phyloP scores from a whole-genome alignment of 768 basidiomycete species.

The Suillus clintonianus region DNA sequence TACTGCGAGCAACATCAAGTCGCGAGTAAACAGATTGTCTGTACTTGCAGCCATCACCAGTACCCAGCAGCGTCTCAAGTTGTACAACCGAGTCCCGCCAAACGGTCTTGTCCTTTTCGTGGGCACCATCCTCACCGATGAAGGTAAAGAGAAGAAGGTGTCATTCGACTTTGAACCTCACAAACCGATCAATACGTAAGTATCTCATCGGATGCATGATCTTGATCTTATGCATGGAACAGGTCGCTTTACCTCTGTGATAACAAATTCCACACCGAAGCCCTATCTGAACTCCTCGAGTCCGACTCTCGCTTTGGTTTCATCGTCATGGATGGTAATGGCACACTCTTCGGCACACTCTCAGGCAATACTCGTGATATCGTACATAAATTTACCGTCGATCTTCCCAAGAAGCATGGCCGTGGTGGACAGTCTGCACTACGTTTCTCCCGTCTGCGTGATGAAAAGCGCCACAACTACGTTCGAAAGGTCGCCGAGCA shows the following conservation, averaged over 20 bases:
- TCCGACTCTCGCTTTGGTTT: conserved; percentile 98
- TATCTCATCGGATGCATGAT: conserved; percentile 8
- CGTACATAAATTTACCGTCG: conserved; percentile 97
- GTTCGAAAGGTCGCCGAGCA: conserved; percentile 98
- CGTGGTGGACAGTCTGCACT: conserved; percentile 99
- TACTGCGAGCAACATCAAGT: conserved; percentile 99
- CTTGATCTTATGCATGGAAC: conserved; percentile 11
- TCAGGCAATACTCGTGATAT: conserved; percentile 97
- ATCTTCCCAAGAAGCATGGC: conserved; percentile 99
- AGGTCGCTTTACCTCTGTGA: conserved; percentile 98
- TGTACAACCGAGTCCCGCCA: conserved; percentile 94
- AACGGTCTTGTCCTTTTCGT: conserved; percentile 98
- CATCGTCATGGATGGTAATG: conserved; percentile 99
- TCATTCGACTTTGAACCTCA: conserved; percentile 99
- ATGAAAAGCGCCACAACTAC: conserved; percentile 99
- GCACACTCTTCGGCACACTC: conserved; percentile 92
- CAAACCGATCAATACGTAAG: conserved; percentile 98
- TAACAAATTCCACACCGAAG: conserved; percentile 99
- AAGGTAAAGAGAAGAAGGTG: conserved; percentile 99
- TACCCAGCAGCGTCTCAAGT: conserved; percentile 95
- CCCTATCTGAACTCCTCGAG: conserved; percentile 93
- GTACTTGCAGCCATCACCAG: conserved; percentile 98
- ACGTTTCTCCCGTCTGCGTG: conserved; percentile 98
- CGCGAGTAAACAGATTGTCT: conserved; percentile 95
- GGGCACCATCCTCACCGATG: conserved; percentile 95